Percentiles rank a stretch among this genome's conserved stretches.
Conservation (phyloP, 108 stramenopile genomes). For the Fistulifera solaris region DNA sequence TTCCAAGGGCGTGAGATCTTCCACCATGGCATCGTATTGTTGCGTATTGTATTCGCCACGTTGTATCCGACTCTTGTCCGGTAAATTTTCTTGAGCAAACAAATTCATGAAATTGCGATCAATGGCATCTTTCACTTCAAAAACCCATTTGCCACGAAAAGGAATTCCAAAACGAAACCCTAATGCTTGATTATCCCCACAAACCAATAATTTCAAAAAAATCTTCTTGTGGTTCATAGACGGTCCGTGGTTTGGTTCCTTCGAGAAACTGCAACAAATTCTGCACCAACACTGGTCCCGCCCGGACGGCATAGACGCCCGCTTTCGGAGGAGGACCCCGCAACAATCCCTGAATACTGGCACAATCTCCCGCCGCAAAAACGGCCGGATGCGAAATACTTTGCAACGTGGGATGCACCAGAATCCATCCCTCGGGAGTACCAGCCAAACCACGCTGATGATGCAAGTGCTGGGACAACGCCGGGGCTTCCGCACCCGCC, state of each 20-base stretch:
- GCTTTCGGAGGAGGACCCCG: constrained; percentile 59
- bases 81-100: constrained; percentile 41
- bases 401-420: constrained; percentile 61
- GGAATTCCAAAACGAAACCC: constrained; percentile 85
- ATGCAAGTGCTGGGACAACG: constrained; percentile 30
- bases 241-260: neutral
- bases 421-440: constrained; percentile 68
- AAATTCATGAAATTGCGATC: constrained; percentile 75
- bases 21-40: neutral
- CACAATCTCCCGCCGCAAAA: constrained; percentile 86
- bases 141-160: constrained; percentile 82
- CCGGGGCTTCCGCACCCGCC: constrained; percentile 70
- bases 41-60: no score
- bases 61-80: neutral
- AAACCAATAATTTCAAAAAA: constrained; percentile 76
- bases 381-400: constrained; percentile 66
- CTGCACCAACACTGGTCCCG: constrained; percentile 72
- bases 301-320: constrained; percentile 83
- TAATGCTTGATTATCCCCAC: constrained; percentile 78
- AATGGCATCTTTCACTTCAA: constrained; percentile 69
- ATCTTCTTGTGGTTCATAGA: constrained; percentile 72
- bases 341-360: constrained; percentile 33
- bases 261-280: constrained; percentile 49
- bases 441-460: constrained; percentile 43
- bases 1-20: neutral